Evolutionary conservation across 139 green algal species (phyloP).

Genomic region (Volvox africanus): DNA sequence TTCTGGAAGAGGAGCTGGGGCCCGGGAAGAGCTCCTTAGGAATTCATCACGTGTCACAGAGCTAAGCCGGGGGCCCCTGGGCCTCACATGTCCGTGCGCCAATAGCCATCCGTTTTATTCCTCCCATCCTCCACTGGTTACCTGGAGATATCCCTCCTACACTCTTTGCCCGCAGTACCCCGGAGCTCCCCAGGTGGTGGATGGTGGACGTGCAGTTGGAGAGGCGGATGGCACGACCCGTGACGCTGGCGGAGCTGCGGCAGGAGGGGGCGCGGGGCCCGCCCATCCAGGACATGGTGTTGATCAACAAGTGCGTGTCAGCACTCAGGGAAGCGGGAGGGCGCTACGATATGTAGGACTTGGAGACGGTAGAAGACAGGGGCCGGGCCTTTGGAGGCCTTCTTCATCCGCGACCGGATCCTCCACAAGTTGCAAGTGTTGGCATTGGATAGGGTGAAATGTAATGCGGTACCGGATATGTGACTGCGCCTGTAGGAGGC

Average conservation of each 20-base stretch:
- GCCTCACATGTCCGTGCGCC: too few relatives aligned
- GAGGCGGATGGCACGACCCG: conserved; percentile 22
- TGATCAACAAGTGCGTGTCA: conserved; percentile 30
- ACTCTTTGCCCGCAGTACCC: not conserved
- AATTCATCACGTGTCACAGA: too few relatives aligned
- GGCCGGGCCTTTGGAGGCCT: too few relatives aligned
- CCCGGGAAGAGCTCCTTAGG: not conserved
- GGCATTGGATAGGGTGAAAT: too few relatives aligned
- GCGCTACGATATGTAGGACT: not conserved
- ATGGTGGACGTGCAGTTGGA: conserved; percentile 76
- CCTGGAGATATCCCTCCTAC: not conserved
- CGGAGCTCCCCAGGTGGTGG: conserved; percentile 71
- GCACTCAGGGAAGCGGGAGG: not conserved
- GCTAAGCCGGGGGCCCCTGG: too few relatives aligned
- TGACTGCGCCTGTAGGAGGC: too few relatives aligned
- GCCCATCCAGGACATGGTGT: conserved; percentile 16
- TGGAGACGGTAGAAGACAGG: not conserved
- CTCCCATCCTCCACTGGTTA: not conserved
- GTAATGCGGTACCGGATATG: too few relatives aligned
- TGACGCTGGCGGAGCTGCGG: conserved; percentile 43
- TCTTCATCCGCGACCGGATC: too few relatives aligned
- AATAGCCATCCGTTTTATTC: not conserved
- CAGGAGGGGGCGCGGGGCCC: not conserved
- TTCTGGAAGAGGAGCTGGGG: not conserved
- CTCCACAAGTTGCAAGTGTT: too few relatives aligned